A percentile compares a stretch with the other conserved stretches of the same genome.
phyloP scores from a whole-genome alignment of 208 protist genomes.

The Porcisia deanei region DNA sequence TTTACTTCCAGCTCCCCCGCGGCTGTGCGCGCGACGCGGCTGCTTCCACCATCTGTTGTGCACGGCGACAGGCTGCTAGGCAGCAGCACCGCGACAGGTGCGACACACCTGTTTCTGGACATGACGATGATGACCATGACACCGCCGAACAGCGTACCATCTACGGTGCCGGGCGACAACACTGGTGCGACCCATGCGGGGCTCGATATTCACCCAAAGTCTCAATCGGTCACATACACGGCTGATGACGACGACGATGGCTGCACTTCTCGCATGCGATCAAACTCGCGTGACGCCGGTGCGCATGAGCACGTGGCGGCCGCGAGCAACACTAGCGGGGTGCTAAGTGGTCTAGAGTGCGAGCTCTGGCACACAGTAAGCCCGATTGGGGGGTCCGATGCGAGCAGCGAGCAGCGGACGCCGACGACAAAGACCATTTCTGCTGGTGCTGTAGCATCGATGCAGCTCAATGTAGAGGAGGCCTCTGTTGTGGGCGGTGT shows the following conservation, averaged over 20 bases:
- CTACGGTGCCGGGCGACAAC: background rate
- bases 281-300: background rate
- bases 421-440: background rate
- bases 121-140: background rate
- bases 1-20: background rate
- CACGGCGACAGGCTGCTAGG: background rate
- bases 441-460: background rate
- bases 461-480: slow-evolving; percentile 4
- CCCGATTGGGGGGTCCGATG: slow-evolving; percentile 2
- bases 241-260: background rate
- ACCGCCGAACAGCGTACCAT: background rate
- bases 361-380: slow-evolving; percentile 28
- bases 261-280: background rate
- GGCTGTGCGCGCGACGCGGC: background rate
- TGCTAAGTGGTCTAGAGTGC: background rate
- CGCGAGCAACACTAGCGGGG: background rate
- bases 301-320: background rate
- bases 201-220: background rate
- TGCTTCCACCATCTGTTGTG: background rate
- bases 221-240: background rate
- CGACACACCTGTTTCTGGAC: background rate
- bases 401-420: slow-evolving; percentile 1
- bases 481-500: background rate
- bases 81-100: background rate
- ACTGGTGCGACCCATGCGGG: background rate